Base-by-base conservation (phyloP, 768 basidiomycete species). In the Pholiota conissans region DNA sequence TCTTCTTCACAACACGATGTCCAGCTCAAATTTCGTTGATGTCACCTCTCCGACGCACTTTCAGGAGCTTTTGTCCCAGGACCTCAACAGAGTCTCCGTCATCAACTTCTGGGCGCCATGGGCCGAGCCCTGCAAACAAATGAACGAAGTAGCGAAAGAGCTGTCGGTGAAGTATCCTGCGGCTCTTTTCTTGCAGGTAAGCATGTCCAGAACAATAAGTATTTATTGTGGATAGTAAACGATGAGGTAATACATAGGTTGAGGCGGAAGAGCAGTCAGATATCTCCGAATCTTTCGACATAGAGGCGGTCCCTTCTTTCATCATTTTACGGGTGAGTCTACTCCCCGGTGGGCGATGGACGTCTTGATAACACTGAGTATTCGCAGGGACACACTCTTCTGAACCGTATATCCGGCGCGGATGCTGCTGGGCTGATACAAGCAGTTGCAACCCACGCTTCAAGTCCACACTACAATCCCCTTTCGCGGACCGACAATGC, bases 71-170 rank as follows among this genome's bases (percentile, higher is more conserved):
- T 84, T 98, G 47, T 87, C 86, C 0, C 67, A 72, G 20, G 95
- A 98, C 73, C 83, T 99, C 30, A 73, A 82, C 18, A 79, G 91
- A 20, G 82, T 96, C 22, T 95, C 95, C 3, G 77, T 96, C 34
- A 85, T 97, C 68, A 93, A 91, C 74, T 99, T 98, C 71, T 95
- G 94, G 90, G 92, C 95, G 40, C 77, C 84, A 72, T 90, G 93
- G 93, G 97, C 94, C 0, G 90, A 84, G 60, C 94, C 95, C 37
- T 98, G 95, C 78, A 80, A 81, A 64, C 82, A 88, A 65, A 96
- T 97, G 89, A 95, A 94, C 74, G 77, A 85, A 42, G 84, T 95
- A 5, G 83, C 90, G 16, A 58, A 66, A 8, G 89, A 91, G 65
- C 79, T 96, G 45, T 84, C 94, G 1, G 84, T 80, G 60, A 89